A percentile compares a stretch with the other conserved stretches of the same genome.
These are phyloP conservation scores for Blastobotrys muscicola DNA, from an alignment of 805 yeast species.

Conservation along the genomic window DNA sequence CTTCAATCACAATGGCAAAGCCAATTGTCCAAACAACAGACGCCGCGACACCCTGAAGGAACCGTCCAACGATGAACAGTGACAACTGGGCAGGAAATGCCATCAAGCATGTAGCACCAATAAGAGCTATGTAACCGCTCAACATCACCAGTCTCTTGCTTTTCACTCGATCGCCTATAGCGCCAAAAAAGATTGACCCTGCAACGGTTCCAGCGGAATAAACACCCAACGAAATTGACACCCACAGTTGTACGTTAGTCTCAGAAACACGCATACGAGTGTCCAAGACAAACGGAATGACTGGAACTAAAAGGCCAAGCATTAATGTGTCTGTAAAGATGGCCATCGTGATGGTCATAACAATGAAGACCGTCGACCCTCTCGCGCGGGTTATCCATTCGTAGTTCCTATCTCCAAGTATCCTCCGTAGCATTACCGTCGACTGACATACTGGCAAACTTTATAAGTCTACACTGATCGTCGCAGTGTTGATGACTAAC, in stretches of 20 bases:
- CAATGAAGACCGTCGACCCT: conserved; percentile 18
- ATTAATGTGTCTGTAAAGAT: conserved; percentile 27
- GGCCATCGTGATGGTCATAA: conserved; percentile 24
- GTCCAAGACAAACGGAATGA: conserved; percentile 26
- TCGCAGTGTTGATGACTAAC: no score
- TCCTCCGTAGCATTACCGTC: no score
- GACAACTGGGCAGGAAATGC: conserved; percentile 20
- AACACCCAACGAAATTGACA: conserved; percentile 23
- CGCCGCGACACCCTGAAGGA: conserved; percentile 27
- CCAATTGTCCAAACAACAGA: conserved; percentile 30
- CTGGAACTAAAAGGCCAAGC: conserved; percentile 26
- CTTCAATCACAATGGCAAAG: conserved; percentile 25
- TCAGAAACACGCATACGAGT: conserved; percentile 21
- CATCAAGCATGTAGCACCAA: conserved; percentile 25
- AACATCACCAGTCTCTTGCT: conserved; percentile 23
- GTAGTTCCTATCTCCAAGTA: no score
- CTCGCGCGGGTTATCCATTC: no score
- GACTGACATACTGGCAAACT: no score
- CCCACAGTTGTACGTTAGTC: conserved; percentile 20
- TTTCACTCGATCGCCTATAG: conserved; percentile 19
- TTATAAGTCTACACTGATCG: no score
- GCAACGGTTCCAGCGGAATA: conserved; percentile 28
- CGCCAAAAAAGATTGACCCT: conserved; percentile 24
- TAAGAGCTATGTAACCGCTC: conserved; percentile 21
- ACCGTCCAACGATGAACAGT: conserved; percentile 23